Percentiles rank a stretch among this genome's conserved stretches.
Conservation (phyloP, 257 asterid genomes). For the Euphrasia confusa region DNA sequence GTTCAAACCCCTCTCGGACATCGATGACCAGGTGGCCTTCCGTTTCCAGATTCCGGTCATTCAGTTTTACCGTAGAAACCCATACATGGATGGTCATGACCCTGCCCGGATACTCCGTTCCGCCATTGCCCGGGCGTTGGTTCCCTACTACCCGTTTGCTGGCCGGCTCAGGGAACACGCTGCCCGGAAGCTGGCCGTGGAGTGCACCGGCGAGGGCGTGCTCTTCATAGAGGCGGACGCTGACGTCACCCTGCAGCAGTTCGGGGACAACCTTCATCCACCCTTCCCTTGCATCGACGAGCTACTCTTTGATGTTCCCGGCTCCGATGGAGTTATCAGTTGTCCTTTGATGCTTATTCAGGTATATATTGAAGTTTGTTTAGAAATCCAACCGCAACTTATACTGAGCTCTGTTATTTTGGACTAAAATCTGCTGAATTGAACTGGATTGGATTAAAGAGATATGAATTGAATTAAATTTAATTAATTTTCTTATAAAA, state of each 20-base stretch:
- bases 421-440: too few species aligned
- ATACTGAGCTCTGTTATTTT: too few species aligned
- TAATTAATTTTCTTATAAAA: too few species aligned
- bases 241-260: conserved; percentile 38
- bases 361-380: conserved; percentile 25
- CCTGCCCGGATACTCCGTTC: conserved; percentile 38
- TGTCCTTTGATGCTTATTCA: conserved; percentile 58
- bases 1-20: conserved; percentile 50
- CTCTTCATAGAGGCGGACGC: conserved; percentile 62
- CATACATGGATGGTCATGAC: conserved; percentile 30
- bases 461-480: too few species aligned
- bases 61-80: conserved; percentile 34
- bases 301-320: conserved; percentile 47
- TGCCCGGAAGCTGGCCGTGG: conserved; percentile 49
- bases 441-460: too few species aligned
- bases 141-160: conserved; percentile 60
- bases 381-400: too few species aligned
- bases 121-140: conserved; percentile 47
- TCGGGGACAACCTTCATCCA: conserved; percentile 44
- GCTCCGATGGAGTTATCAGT: conserved; percentile 29
- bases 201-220: conserved; percentile 54
- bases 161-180: conserved; percentile 44
- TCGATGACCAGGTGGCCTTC: conserved; percentile 58
- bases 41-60: conserved; percentile 52
- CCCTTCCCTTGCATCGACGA: conserved; percentile 53